phyloP scores from a whole-genome alignment of 2,329 filamentous ascomycete species.

The Rhytidhysteron rufulum region DNA sequence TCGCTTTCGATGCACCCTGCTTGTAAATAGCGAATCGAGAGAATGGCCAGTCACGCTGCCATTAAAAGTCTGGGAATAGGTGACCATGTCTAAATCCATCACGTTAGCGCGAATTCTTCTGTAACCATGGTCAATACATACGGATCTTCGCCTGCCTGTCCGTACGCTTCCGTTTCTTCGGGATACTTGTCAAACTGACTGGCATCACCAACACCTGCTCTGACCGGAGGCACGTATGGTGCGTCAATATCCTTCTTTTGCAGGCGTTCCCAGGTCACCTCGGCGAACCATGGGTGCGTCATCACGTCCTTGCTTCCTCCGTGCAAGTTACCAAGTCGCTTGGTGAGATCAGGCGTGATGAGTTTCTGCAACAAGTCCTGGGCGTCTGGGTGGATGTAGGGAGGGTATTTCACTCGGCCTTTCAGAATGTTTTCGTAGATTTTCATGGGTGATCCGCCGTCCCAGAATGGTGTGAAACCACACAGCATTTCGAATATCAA shows the following conservation, averaged over 20 bases:
- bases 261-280: constrained; percentile 95
- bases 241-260: constrained; percentile 96
- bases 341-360: constrained; percentile 92
- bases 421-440: constrained; percentile 99
- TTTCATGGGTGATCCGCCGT: constrained; percentile 94
- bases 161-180: constrained; percentile 93
- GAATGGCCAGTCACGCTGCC: neutral
- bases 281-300: constrained; percentile 91
- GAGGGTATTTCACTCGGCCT: constrained; percentile 92
- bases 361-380: constrained; percentile 88
- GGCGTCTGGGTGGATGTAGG: constrained; percentile 91
- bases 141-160: constrained; percentile 74
- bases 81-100: constrained; percentile 24
- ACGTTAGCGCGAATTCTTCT: constrained; percentile 4
- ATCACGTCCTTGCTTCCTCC: constrained; percentile 90
- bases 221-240: constrained; percentile 92
- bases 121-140: constrained; percentile 51
- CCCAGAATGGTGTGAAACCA: constrained; percentile 98
- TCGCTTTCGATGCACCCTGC: too few relatives aligned
- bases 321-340: constrained; percentile 90
- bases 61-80: constrained; percentile 30
- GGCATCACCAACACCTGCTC: constrained; percentile 88
- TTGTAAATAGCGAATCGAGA: neutral
- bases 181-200: constrained; percentile 98
- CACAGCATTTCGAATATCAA: constrained; percentile 99